phyloP scores from a whole-genome alignment of 116 monocot genomes.

The Dioscorea cayenensis region DNA sequence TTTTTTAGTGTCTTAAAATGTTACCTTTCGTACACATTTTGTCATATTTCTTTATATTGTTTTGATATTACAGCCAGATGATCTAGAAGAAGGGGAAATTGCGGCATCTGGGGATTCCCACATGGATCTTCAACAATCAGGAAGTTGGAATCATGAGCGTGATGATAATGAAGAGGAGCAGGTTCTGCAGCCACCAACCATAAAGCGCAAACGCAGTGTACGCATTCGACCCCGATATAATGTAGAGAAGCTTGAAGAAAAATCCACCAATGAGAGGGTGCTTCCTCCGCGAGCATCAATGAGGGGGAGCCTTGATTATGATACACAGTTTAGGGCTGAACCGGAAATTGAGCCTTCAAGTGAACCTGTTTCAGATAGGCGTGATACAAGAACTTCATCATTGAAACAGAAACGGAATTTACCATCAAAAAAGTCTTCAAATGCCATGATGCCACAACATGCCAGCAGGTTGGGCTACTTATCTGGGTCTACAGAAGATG shows the following conservation, averaged over 20 bases:
- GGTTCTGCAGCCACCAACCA: constrained; percentile 70
- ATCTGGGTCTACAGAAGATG: constrained; percentile 42
- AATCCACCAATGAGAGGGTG: constrained; percentile 21
- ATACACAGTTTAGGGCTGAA: constrained; percentile 18
- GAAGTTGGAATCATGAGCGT: constrained; percentile 59
- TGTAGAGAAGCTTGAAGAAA: constrained; percentile 54
- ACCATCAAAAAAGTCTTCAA: constrained; percentile 47
- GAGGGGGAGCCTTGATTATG: constrained; percentile 29
- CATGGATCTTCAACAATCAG: constrained; percentile 51
- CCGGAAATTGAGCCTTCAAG: constrained; percentile 24
- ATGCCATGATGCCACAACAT: constrained; percentile 21
- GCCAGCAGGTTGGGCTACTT: constrained; percentile 40
- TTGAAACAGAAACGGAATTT: constrained; percentile 45
- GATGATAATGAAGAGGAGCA: constrained; percentile 86
- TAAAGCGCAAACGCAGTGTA: constrained; percentile 82
- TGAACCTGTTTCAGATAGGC: constrained; percentile 28
- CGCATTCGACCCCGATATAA: constrained; percentile 55
- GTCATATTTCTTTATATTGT: background rate
- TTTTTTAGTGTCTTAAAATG: background rate
- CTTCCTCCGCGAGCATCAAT: constrained; percentile 19
- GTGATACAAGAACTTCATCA: constrained; percentile 19
- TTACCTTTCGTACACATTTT: background rate
- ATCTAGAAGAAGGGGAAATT: constrained; percentile 95
- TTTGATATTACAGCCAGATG: constrained; percentile 47
- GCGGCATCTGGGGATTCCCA: constrained; percentile 85